Base-by-base conservation (phyloP, 2,329 filamentous ascomycete genomes). In the Domatiomyces globalis region DNA sequence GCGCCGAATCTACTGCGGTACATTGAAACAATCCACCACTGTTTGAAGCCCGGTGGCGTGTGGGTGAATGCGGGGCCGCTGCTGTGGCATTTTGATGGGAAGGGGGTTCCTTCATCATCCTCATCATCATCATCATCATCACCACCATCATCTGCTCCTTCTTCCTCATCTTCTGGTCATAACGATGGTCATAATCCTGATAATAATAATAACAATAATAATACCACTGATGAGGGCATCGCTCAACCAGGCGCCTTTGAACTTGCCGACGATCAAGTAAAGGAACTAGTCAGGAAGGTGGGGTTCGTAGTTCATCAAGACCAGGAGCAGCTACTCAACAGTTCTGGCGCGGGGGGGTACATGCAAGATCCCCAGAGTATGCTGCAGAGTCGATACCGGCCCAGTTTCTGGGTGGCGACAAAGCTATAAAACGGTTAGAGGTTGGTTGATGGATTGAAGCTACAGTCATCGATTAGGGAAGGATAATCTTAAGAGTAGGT, bases 51-150 rank as follows among this genome's bases (percentile, higher is more conserved):
- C 0, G 85, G 84, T 22, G 92, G 92, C 0, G 62, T 94, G 3
- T 85, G 94, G 73, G 77, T 95, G 63, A 98, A 98, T 63, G 72
- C 94, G 20, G 92, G 92, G 0, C 92, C 92, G 0, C 69, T 98
- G 50, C 72, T 96, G 43, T 98, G 92, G 92, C 94, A 98, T 66
- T 96, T 94, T 65, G 87, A 94, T 64, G 84, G 87, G 58, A 77
- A 1, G 10, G 33, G 83, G 43, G 74, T 78, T 1, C 78, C 78
- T 0, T 71, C 76, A 10, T 50, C n/a, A 33, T 27, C 25, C 10
- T 36, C 43, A 7, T 25, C 22, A 25, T 25, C 22, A 25, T n/a
- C n/a, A n/a, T n/a, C n/a, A n/a, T n/a, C n/a, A n/a, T n/a, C n/a
- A n/a, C n/a, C n/a, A n/a, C n/a, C n/a, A n/a, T n/a, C n/a, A n/a